These are phyloP conservation scores for Ophiostoma himal-ulmi DNA, from an alignment of 2,329 filamentous ascomycete genomes.

Conservation along the genomic window DNA sequence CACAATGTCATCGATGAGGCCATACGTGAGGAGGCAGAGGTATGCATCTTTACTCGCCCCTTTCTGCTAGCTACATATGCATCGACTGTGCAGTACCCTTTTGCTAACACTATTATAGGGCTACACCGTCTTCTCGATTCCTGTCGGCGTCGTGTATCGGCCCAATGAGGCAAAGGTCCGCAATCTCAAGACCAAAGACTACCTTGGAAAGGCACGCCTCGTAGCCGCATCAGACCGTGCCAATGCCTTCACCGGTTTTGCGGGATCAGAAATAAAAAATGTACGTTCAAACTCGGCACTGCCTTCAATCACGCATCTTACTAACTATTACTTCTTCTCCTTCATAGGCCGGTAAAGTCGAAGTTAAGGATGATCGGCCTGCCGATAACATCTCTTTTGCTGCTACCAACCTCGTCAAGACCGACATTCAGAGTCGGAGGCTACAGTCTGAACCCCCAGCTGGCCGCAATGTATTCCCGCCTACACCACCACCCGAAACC, in stretches of 20 bases:
- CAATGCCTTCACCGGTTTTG: constrained; percentile 77
- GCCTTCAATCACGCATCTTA: not conserved
- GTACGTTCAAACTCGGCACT: constrained; percentile 37
- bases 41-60: constrained; percentile 37
- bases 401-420: constrained; percentile 87
- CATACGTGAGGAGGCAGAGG: constrained; percentile 86
- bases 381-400: constrained; percentile 83
- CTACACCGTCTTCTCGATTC: constrained; percentile 97
- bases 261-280: constrained; percentile 72
- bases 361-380: constrained; percentile 71
- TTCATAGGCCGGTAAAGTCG: constrained; percentile 43
- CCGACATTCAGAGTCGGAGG: constrained; percentile 69
- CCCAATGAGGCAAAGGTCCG: constrained; percentile 98
- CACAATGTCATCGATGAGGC: constrained; percentile 98
- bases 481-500: constrained; percentile 93
- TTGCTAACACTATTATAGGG: constrained; percentile 49
- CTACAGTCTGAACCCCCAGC: constrained; percentile 81
- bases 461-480: constrained; percentile 79
- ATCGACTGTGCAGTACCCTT: not conserved
- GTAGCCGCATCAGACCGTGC: constrained; percentile 78
- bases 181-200: constrained; percentile 96
- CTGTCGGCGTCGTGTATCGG: constrained; percentile 88
- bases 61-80: not conserved
- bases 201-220: constrained; percentile 89
- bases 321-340: not conserved